phyloP scores from a whole-genome alignment of 225 moss, liverwort and hornwort genomes.

The Rhytidiadelphus loreus region DNA sequence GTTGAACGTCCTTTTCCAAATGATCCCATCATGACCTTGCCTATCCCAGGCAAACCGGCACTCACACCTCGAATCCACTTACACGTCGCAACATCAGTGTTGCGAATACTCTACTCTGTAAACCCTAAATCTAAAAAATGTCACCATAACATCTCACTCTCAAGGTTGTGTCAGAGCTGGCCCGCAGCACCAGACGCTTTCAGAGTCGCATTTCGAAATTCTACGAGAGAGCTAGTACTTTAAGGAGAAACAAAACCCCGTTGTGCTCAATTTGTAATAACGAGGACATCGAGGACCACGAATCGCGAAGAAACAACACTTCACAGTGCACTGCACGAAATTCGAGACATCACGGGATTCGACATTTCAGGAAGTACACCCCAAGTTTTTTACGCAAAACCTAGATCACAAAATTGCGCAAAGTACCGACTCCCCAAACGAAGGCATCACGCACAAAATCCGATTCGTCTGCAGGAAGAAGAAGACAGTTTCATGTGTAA shows the following conservation, averaged over 20 bases:
- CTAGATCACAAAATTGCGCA: background rate
- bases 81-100: background rate
- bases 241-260: background rate
- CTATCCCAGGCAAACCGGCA: background rate
- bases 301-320: background rate
- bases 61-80: background rate
- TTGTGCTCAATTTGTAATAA: background rate
- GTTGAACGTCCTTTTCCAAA: background rate
- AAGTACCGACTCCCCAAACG: background rate
- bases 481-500: background rate
- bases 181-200: too few relatives aligned
- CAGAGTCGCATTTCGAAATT: background rate
- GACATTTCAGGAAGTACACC: background rate
- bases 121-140: background rate
- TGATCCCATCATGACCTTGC: constrained; percentile 10
- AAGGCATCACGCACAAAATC: background rate
- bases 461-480: background rate
- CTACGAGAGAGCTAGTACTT: background rate
- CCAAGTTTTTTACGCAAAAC: background rate
- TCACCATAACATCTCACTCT: background rate
- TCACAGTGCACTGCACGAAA: background rate
- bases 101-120: background rate
- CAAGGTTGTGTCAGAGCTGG: background rate
- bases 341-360: background rate
- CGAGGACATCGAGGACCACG: background rate